Base-by-base conservation (phyloP, 495 filamentous ascomycete genomes). In the Hypoxylon trugodes region DNA sequence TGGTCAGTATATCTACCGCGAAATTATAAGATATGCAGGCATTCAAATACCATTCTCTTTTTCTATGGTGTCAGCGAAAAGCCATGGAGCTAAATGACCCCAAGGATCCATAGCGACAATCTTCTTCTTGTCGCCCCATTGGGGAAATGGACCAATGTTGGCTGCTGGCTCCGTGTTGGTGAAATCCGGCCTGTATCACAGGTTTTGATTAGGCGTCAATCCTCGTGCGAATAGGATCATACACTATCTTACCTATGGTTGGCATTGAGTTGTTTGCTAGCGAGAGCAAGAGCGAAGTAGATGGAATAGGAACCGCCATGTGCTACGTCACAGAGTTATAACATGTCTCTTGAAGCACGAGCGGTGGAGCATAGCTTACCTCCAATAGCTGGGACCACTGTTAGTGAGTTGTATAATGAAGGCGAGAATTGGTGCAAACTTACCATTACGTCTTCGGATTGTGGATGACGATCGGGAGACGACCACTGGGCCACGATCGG, bases 251-350 rank as follows among this genome's bases (percentile, higher is more conserved):
- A 78, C 76, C 85, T 89, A 77, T 97, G 93, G 63, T 97, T 86
- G 15, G 84, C 78, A 47, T 89, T 85, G 46, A 98, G 85, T 67
- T 97, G 88, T 62, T 93, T 93, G 65, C 90, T 92, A 18, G 95
- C 95, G 60, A 98, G 84, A 33, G 95, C 95, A 40, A 98, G 82
- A 19, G 95, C 95, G 72, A 96, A 92, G 76, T 98, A 98, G 68
- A 97, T 92, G 66, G 90, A 91, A 69, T 98, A 98, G n/a, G 93
- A 97, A 36, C 95, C 95, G 37, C 95, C 94, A 70, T 98, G 95
- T 51, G 95, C 95, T 81, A 46, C 42, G 33, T 56, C 15, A 59
- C 15, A 46, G 4, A 52, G 65, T 64, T 53, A 57, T 22, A n/a
- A 41, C 21, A n/a, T n/a, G 15, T 7, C 30, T 32, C 37, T 47